Conservation (phyloP, 2,329 filamentous ascomycete species). For the Mariannaea sp. region DNA sequence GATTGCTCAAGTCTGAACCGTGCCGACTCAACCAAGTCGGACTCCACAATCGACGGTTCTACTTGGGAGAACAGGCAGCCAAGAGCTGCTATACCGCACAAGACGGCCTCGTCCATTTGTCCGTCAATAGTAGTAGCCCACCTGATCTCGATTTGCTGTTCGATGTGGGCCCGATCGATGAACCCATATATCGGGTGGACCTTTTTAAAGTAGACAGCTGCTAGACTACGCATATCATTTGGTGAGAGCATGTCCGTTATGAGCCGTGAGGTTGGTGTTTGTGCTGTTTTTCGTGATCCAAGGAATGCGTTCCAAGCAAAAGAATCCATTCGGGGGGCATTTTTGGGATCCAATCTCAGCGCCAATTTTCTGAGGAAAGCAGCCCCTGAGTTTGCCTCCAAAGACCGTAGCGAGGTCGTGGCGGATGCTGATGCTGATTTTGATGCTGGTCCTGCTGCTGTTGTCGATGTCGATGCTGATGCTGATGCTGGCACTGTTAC, state of each 20-base stretch:
- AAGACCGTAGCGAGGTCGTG: constrained; percentile 42
- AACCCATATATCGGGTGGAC: constrained; percentile 60
- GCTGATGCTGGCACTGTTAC: no score
- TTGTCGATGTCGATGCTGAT: no score
- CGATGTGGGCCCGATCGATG: constrained; percentile 42
- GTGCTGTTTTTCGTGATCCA: constrained; percentile 33
- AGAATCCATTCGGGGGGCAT: constrained; percentile 57
- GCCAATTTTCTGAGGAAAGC: constrained; percentile 60
- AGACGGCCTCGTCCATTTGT: constrained; percentile 42
- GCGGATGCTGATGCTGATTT: no score
- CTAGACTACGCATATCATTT: constrained; percentile 52
- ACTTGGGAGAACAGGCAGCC: constrained; percentile 56
- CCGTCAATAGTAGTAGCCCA: constrained; percentile 40
- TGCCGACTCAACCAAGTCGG: constrained; percentile 52
- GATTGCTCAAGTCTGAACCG: constrained; percentile 51
- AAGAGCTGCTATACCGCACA: constrained; percentile 61
- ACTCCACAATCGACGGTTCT: constrained; percentile 48
- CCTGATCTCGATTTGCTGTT: constrained; percentile 36
- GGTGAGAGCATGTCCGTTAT: constrained; percentile 54
- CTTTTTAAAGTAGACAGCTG: constrained; percentile 56
- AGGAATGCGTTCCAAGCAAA: constrained; percentile 59
- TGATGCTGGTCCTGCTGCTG: no score
- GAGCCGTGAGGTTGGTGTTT: constrained; percentile 36
- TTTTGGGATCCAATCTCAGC: constrained; percentile 56
- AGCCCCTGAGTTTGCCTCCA: constrained; percentile 62